These are phyloP conservation scores for Paratinospora sagittata DNA, from an alignment of 164 flowering plant species.

Conservation along the genomic window DNA sequence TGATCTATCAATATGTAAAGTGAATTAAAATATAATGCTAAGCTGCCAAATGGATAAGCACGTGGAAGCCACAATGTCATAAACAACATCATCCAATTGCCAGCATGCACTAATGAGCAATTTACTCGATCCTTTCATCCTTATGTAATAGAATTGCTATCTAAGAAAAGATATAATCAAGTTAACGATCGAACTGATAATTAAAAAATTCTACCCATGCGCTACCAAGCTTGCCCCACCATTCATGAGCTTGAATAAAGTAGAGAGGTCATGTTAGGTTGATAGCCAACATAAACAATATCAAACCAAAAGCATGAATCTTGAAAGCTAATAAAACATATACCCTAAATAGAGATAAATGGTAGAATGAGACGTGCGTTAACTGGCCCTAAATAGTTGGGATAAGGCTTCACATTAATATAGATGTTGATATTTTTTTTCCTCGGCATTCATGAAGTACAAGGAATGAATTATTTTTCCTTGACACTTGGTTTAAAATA, in stretches of 20 bases:
- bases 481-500: too few relatives aligned
- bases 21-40: too few relatives aligned
- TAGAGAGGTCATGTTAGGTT: background rate
- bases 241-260: background rate
- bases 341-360: background rate
- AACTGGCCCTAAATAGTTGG: background rate
- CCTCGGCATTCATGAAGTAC: background rate
- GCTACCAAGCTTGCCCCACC: background rate
- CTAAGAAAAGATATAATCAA: too few relatives aligned
- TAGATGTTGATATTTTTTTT: background rate
- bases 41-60: too few relatives aligned
- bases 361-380: background rate
- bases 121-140: too few relatives aligned
- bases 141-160: too few relatives aligned
- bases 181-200: too few relatives aligned
- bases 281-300: background rate
- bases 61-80: too few relatives aligned
- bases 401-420: background rate
- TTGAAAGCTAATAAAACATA: background rate
- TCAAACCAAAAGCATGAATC: background rate
- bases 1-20: too few relatives aligned
- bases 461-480: too few relatives aligned
- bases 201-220: background rate
- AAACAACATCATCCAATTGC: too few relatives aligned
- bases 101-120: too few relatives aligned